A percentile compares a stretch with the other conserved stretches of the same genome.
These are phyloP conservation scores for Solanum dulcamara DNA, from an alignment of 257 asterid genomes.

Conservation along the genomic window DNA sequence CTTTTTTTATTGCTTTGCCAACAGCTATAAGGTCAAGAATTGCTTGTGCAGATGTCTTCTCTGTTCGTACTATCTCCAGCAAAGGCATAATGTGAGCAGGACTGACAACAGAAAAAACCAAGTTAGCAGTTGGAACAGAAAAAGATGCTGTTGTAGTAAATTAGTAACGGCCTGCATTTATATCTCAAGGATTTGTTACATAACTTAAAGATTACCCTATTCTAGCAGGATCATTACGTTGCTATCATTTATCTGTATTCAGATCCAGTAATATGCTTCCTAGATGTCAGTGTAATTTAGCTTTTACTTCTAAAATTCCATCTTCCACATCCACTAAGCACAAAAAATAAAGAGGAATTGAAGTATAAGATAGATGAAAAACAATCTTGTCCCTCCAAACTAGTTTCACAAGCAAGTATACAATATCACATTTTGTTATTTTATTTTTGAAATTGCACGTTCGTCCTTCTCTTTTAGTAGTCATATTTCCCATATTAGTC, in stretches of 20 bases:
- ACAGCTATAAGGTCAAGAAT: slow-evolving; percentile 81
- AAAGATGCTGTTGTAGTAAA: neutral
- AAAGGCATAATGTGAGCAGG: slow-evolving; percentile 99
- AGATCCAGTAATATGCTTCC: neutral
- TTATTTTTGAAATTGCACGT: neutral
- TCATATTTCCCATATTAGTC: neutral
- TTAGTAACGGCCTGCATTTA: neutral
- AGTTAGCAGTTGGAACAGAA: slow-evolving; percentile 8
- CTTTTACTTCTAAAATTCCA: neutral
- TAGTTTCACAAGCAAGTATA: neutral
- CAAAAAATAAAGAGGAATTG: neutral
- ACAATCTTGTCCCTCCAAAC: neutral
- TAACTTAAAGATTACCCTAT: neutral
- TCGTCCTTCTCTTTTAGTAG: neutral
- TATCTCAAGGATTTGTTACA: neutral
- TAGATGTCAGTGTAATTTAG: neutral
- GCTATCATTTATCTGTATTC: neutral
- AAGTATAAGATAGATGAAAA: neutral
- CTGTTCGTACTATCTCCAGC: slow-evolving; percentile 81
- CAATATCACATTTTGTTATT: neutral
- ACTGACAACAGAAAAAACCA: slow-evolving; percentile 35
- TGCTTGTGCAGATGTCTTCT: slow-evolving; percentile 89
- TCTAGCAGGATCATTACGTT: neutral
- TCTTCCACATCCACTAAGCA: neutral
- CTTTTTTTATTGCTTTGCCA: slow-evolving; percentile 86